Conservation (phyloP, 768 basidiomycete genomes). For the Amanita subjunquillea region DNA sequence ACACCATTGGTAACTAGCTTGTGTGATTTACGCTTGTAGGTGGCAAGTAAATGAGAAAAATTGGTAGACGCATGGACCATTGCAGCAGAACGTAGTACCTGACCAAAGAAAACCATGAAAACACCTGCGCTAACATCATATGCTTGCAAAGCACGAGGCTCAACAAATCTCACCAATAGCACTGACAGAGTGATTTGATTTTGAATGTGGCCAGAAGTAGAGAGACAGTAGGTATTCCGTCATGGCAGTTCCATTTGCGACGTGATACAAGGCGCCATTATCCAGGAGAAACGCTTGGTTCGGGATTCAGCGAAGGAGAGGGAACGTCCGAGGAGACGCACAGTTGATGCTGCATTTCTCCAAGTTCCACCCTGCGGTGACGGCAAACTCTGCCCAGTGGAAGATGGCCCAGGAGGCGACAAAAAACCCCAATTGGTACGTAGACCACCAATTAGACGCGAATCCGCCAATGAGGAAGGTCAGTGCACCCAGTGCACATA, state of each 20-base stretch:
- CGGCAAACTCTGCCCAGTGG: slow-evolving; percentile 91
- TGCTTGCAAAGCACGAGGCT: background rate
- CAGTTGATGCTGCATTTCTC: slow-evolving; percentile 91
- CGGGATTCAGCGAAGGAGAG: background rate
- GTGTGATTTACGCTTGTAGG: slow-evolving; percentile 63
- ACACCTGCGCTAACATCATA: slow-evolving; percentile 38
- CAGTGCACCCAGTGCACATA: slow-evolving; percentile 49
- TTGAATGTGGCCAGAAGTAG: slow-evolving; percentile 57
- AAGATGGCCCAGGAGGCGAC: slow-evolving; percentile 76
- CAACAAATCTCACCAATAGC: slow-evolving; percentile 35
- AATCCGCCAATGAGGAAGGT: slow-evolving; percentile 41
- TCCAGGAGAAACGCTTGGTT: slow-evolving; percentile 82
- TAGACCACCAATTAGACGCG: slow-evolving; percentile 45
- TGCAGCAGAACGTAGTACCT: slow-evolving; percentile 75
- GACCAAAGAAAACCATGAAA: slow-evolving; percentile 54
- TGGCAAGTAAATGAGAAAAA: slow-evolving; percentile 86
- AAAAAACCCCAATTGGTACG: slow-evolving; percentile 76
- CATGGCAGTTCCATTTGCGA: slow-evolving; percentile 72
- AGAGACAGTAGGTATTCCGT: slow-evolving; percentile 68
- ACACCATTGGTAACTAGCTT: slow-evolving; percentile 80
- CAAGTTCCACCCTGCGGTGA: slow-evolving; percentile 92
- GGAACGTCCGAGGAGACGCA: slow-evolving; percentile 30
- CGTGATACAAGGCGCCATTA: slow-evolving; percentile 78
- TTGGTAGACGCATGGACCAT: slow-evolving; percentile 94
- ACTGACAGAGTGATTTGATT: slow-evolving; percentile 49